A percentile compares a stretch with the other conserved stretches of the same genome.
Conservation (phyloP, 208 protist genomes). For the Wallacemonas sp. region DNA sequence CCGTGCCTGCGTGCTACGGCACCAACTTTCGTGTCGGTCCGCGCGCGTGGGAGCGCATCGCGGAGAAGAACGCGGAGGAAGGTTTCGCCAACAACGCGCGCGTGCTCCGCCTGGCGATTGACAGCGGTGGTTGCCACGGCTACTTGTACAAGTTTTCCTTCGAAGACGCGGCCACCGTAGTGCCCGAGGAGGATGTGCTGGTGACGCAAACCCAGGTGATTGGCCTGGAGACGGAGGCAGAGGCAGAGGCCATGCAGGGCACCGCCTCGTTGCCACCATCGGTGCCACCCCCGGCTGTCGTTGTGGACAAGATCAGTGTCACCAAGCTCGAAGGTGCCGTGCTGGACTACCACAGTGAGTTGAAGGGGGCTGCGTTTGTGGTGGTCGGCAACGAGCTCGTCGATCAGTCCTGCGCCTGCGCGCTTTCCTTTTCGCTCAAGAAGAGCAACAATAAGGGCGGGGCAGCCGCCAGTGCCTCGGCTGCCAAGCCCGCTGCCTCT, state of each 20-base stretch:
- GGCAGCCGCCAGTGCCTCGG: neutral
- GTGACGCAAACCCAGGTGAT: conserved; percentile 62
- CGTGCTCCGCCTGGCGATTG: conserved; percentile 79
- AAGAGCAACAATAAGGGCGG: conserved; percentile 32
- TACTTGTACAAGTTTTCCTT: conserved; percentile 90
- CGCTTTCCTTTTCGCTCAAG: conserved; percentile 88
- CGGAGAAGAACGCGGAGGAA: conserved; percentile 74
- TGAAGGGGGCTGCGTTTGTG: conserved; percentile 89
- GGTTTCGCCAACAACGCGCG: conserved; percentile 74
- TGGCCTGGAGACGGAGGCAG: conserved; percentile 15
- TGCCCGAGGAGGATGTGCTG: conserved; percentile 68
- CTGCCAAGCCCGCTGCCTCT: neutral
- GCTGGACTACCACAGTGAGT: conserved; percentile 88
- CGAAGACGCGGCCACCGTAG: conserved; percentile 44
- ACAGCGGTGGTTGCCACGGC: conserved; percentile 89
- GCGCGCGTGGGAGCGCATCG: conserved; percentile 75
- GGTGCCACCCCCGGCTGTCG: conserved; percentile 31
- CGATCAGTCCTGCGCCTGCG: conserved; percentile 87
- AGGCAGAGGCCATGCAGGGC: too few species aligned
- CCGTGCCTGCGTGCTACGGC: conserved; percentile 63
- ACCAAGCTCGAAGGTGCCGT: conserved; percentile 73
- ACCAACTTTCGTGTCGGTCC: conserved; percentile 70
- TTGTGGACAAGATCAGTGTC: conserved; percentile 75
- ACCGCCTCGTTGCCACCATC: conserved; percentile 34
- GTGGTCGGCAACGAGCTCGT: conserved; percentile 90